Evolutionary conservation across 2,329 filamentous ascomycete genomes (phyloP).

Genomic region (Stenocarpella maydis): DNA sequence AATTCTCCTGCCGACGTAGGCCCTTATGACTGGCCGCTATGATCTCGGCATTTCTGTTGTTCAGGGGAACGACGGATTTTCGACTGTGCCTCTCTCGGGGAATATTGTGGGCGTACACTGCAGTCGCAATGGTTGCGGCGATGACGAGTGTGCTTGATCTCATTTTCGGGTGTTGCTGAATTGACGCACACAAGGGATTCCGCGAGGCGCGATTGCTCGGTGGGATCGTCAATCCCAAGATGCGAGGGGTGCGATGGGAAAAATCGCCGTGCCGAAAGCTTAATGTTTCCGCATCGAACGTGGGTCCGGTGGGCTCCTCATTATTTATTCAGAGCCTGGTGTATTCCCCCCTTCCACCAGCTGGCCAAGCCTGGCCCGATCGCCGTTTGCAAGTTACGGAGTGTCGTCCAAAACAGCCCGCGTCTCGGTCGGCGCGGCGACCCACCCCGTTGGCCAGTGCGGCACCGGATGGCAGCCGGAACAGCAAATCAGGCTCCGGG

Average conservation of each 20-base stretch:
- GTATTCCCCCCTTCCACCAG: too few relatives aligned
- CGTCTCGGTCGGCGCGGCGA: constrained; percentile 19
- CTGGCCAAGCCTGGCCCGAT: neutral
- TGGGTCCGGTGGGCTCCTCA: neutral
- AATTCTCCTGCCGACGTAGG: neutral
- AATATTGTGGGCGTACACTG: neutral
- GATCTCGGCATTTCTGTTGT: neutral
- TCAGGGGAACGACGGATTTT: neutral
- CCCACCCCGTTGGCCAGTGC: neutral
- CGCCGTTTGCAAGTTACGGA: neutral
- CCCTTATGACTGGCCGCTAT: neutral
- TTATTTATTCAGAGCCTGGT: neutral
- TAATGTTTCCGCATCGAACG: neutral
- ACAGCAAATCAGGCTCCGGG: constrained; percentile 2
- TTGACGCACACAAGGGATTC: neutral
- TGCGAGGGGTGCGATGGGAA: neutral
- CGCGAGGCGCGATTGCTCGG: neutral
- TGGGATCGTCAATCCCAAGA: neutral
- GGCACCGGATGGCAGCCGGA: neutral
- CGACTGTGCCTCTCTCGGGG: neutral
- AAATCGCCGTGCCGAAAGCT: neutral
- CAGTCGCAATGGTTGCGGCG: neutral
- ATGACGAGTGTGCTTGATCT: neutral
- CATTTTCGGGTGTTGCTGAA: too few relatives aligned
- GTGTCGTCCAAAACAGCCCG: neutral